Conservation (phyloP, 352 stramenopile genomes). For the Pythium sp. region DNA sequence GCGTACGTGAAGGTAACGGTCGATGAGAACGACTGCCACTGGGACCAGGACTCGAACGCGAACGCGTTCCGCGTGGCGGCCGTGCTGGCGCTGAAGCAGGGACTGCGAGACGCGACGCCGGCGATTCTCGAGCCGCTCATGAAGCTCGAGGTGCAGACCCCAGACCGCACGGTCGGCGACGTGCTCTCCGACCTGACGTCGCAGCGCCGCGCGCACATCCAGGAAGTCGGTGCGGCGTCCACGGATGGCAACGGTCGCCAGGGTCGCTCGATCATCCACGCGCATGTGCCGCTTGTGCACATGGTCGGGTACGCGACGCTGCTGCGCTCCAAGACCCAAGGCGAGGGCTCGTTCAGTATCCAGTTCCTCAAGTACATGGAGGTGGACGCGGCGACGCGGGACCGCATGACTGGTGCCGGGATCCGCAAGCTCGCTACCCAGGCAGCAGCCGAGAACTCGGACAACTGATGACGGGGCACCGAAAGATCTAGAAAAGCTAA, state of each 20-base stretch:
- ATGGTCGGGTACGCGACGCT: slow-evolving; percentile 82
- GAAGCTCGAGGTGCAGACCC: slow-evolving; percentile 66
- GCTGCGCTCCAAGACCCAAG: slow-evolving; percentile 75
- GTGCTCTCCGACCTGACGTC: slow-evolving; percentile 77
- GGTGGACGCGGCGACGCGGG: slow-evolving; percentile 49
- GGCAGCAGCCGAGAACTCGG: not conserved
- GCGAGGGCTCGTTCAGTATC: slow-evolving; percentile 77
- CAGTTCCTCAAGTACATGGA: slow-evolving; percentile 70
- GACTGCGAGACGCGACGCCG: slow-evolving; percentile 48
- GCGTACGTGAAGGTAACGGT: slow-evolving; percentile 65
- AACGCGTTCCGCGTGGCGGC: slow-evolving; percentile 58
- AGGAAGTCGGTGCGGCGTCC: slow-evolving; percentile 47
- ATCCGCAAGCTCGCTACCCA: slow-evolving; percentile 5
- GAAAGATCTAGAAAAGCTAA: not conserved
- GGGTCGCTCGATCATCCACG: slow-evolving; percentile 56
- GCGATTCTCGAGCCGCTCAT: slow-evolving; percentile 77
- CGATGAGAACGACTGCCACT: slow-evolving; percentile 56
- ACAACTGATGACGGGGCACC: slow-evolving; percentile 2
- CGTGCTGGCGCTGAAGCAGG: slow-evolving; percentile 54
- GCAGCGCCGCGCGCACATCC: slow-evolving; percentile 61
- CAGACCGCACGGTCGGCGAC: slow-evolving; percentile 61
- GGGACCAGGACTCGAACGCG: slow-evolving; percentile 62
- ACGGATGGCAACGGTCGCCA: slow-evolving; percentile 24
- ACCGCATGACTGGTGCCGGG: slow-evolving; percentile 33
- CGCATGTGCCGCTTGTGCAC: slow-evolving; percentile 62